phyloP scores from a whole-genome alignment of 345 rosid species.

The Tarenaya hassleriana region DNA sequence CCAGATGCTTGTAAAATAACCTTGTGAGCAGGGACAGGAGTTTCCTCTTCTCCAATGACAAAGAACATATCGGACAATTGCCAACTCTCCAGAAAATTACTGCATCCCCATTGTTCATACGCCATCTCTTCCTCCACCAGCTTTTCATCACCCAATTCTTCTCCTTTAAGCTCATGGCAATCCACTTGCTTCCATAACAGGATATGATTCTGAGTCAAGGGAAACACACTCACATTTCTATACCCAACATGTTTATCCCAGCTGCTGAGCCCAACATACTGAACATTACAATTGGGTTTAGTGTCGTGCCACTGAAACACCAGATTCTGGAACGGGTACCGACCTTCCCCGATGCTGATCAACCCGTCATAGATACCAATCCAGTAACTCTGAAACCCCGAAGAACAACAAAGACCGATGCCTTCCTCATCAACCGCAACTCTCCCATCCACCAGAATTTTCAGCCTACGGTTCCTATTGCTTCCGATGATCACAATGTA shows the following conservation, averaged over 20 bases:
- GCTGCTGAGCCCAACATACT: constrained; percentile 83
- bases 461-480: constrained; percentile 76
- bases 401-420: constrained; percentile 68
- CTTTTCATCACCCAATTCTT: constrained; percentile 44
- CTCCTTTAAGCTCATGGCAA: constrained; percentile 39
- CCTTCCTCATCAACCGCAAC: constrained; percentile 78
- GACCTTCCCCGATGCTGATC: constrained; percentile 81
- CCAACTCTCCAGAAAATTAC: constrained; percentile 77
- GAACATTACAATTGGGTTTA: constrained; percentile 70
- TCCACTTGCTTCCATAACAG: constrained; percentile 85
- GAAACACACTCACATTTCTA: constrained; percentile 84
- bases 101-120: constrained; percentile 73
- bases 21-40: constrained; percentile 76
- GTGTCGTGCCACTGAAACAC: constrained; percentile 87
- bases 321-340: constrained; percentile 94
- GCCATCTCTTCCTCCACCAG: constrained; percentile 34
- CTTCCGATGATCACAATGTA: constrained; percentile 96
- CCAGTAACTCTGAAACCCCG: constrained; percentile 88
- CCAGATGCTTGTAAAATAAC: constrained; percentile 81
- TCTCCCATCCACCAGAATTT: constrained; percentile 86
- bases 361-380: constrained; percentile 87
- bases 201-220: constrained; percentile 69
- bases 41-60: constrained; percentile 59
- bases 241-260: constrained; percentile 98
- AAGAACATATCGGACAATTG: constrained; percentile 66